Percentiles rank a stretch among this genome's conserved stretches.
Conservation (phyloP, 1,284 basidiomycete species). For the Rhodotorula sp. region DNA sequence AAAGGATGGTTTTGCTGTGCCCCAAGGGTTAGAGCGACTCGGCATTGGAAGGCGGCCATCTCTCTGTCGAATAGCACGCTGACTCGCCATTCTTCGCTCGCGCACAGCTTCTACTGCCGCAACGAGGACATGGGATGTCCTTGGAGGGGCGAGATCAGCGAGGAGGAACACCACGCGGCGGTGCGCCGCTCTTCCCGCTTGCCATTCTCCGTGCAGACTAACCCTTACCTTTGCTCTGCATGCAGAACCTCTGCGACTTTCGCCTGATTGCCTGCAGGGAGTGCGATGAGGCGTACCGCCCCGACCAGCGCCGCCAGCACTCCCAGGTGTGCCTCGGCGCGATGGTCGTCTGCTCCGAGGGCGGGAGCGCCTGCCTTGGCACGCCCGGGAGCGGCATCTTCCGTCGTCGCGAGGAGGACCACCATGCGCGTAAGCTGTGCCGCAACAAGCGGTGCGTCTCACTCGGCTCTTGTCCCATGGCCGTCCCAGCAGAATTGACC, state of each 20-base stretch:
- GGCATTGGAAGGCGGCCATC: too few species aligned
- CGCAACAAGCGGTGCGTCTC: too few species aligned
- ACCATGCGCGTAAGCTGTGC: not conserved
- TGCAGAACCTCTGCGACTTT: not conserved
- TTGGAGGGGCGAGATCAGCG: not conserved
- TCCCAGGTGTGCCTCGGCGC: not conserved
- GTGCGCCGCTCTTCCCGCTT: not conserved
- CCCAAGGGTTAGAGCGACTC: too few species aligned
- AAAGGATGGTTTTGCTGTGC: too few species aligned
- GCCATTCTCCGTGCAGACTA: not conserved
- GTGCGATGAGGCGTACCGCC: not conserved
- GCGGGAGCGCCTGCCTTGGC: not conserved
- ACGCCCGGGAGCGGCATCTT: not conserved
- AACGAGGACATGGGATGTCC: not conserved
- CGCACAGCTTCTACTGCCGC: not conserved
- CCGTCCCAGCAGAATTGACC: not conserved
- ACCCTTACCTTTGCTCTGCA: not conserved
- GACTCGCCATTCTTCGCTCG: not conserved
- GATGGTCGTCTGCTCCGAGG: not conserved
- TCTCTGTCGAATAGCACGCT: not conserved
- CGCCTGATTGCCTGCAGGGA: not conserved
- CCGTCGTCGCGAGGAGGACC: not conserved
- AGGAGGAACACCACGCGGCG: not conserved
- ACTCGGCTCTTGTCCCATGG: not conserved
- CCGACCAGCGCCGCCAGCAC: not conserved